Conservation (phyloP, 192 early-diverging fungal genomes). For the Glomus cerebriforme region DNA sequence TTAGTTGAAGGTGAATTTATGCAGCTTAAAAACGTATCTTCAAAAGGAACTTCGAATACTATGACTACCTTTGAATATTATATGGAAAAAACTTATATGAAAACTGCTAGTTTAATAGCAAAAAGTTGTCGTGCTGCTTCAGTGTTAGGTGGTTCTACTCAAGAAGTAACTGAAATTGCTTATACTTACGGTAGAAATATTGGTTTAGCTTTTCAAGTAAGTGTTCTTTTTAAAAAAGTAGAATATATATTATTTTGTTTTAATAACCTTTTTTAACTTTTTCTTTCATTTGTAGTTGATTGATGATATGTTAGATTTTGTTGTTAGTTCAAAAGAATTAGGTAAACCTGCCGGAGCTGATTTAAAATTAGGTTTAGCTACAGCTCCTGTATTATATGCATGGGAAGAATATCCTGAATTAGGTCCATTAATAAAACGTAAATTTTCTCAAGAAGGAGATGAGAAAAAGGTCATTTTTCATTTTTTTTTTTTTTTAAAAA, state of each 20-base stretch:
- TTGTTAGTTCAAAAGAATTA: conserved; percentile 67
- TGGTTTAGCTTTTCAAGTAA: conserved; percentile 93
- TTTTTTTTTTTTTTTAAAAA: conserved; percentile 13
- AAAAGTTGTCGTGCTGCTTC: conserved; percentile 88
- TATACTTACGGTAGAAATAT: conserved; percentile 88
- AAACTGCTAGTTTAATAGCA: conserved; percentile 93
- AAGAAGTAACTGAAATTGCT: conserved; percentile 73
- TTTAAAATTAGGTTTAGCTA: conserved; percentile 85
- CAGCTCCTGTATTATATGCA: conserved; percentile 92
- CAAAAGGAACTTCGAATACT: not conserved
- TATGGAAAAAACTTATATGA: conserved; percentile 93
- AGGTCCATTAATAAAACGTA: conserved; percentile 80
- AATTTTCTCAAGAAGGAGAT: conserved; percentile 80
- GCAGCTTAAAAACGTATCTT: conserved; percentile 65
- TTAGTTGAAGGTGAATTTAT: conserved; percentile 98
- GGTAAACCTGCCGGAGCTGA: conserved; percentile 94
- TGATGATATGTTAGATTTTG: conserved; percentile 93
- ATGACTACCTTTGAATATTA: conserved; percentile 83
- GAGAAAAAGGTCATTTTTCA: conserved; percentile 72
- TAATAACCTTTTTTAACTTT: conserved; percentile 3
- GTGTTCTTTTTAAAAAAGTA: not conserved
- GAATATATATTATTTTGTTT: no score
- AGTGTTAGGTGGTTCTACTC: conserved; percentile 76
- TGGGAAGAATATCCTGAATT: conserved; percentile 87
- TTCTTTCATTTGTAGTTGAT: conserved; percentile 58